Evolutionary conservation across 441 rosid genomes (phyloP).

Genomic region (Croton setiger): DNA sequence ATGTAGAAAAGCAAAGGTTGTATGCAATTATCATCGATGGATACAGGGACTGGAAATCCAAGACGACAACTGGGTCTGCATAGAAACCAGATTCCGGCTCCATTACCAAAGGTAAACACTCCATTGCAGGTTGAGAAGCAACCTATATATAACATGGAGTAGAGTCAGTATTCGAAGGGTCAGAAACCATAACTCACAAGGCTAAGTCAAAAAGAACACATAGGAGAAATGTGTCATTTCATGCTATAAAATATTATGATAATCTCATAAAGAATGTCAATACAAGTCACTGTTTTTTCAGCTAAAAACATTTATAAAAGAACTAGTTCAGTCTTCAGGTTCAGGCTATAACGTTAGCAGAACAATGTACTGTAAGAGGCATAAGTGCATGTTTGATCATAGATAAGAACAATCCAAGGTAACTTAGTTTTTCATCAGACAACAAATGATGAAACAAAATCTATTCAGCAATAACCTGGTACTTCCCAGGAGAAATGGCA

Average conservation of each 20-base stretch:
- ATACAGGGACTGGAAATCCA: constrained; percentile 99
- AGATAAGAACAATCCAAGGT: neutral
- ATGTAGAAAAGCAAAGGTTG: constrained; percentile 93
- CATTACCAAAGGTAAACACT: constrained; percentile 98
- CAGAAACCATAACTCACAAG: constrained; percentile 4
- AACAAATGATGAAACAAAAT: neutral
- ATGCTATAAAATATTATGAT: constrained; percentile 3
- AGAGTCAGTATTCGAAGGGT: constrained; percentile 15
- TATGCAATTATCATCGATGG: constrained; percentile 99
- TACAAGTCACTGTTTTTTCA: neutral
- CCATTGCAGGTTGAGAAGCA: constrained; percentile 99
- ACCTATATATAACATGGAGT: constrained; percentile 48
- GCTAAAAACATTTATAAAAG: neutral
- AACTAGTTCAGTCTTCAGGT: neutral
- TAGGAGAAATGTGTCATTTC: neutral
- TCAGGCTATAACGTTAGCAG: neutral
- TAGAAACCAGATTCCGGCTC: constrained; percentile 97
- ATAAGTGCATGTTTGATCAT: constrained; percentile 1
- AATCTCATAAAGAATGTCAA: neutral
- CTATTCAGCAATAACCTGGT: constrained; percentile 54
- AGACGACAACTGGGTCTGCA: constrained; percentile 90
- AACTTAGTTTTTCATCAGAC: neutral
- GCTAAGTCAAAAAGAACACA: neutral
- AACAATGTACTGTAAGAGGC: neutral
- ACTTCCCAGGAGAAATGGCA: constrained; percentile 92